Evolutionary conservation across 2,329 filamentous ascomycete species (phyloP).

Genomic region (Acephala macrosclerotiorum): DNA sequence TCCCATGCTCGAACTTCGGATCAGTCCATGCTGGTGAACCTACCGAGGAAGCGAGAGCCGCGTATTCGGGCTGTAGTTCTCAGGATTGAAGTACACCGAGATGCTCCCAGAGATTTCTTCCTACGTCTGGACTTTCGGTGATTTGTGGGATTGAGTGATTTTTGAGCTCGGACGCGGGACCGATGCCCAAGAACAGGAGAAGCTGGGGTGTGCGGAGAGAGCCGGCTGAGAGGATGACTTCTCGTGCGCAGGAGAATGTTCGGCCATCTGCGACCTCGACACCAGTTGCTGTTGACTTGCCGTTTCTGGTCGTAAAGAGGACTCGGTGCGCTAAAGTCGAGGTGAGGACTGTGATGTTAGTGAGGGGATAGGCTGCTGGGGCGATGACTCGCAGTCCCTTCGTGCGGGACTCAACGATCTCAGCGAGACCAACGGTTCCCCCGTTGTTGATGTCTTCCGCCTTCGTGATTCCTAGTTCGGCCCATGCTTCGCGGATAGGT

Average conservation of each 20-base stretch:
- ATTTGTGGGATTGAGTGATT: constrained; percentile 56
- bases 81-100: constrained; percentile 34
- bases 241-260: neutral
- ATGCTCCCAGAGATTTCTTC: constrained; percentile 64
- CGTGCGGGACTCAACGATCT: constrained; percentile 43
- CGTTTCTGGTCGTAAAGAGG: constrained; percentile 28
- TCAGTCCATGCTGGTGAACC: constrained; percentile 45
- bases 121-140: constrained; percentile 62
- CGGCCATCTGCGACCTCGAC: constrained; percentile 24
- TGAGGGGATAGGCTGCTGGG: constrained; percentile 38
- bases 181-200: constrained; percentile 53
- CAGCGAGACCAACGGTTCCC: constrained; percentile 40
- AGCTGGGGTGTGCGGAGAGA: constrained; percentile 54
- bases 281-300: constrained; percentile 16
- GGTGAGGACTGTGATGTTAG: constrained; percentile 37
- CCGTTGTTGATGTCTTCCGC: constrained; percentile 43
- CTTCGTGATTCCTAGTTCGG: constrained; percentile 37
- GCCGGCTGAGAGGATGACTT: constrained; percentile 48
- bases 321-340: constrained; percentile 38
- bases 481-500: constrained; percentile 49
- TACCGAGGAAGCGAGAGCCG: constrained; percentile 11
- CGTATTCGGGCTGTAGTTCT: constrained; percentile 22
- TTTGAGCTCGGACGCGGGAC: constrained; percentile 47
- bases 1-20: constrained; percentile 17
- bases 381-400: constrained; percentile 42